These are phyloP conservation scores for Pulveroboletus sp. DNA, from an alignment of 768 basidiomycete species.

Conservation along the genomic window DNA sequence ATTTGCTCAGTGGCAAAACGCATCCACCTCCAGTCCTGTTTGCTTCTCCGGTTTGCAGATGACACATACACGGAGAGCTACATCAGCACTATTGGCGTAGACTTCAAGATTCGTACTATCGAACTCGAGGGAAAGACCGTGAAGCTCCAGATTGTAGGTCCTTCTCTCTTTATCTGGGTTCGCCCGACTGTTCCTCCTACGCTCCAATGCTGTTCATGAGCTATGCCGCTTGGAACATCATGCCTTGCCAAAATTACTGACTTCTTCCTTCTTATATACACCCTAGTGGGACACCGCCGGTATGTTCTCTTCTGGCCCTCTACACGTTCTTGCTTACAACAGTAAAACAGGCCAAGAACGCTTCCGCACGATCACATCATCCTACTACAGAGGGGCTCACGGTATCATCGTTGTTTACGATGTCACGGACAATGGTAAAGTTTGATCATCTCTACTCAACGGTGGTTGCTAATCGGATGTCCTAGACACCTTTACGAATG, in stretches of 20 bases:
- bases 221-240: background rate
- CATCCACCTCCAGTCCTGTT: constrained; percentile 66
- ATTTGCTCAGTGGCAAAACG: constrained; percentile 19
- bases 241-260: constrained; percentile 6
- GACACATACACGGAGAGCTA: constrained; percentile 98
- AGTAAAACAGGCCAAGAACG: constrained; percentile 78
- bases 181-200: background rate
- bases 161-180: constrained; percentile 5
- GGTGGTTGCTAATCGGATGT: constrained; percentile 4
- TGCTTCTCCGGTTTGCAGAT: constrained; percentile 89
- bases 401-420: constrained; percentile 99
- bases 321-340: constrained; percentile 2
- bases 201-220: background rate
- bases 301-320: constrained; percentile 28
- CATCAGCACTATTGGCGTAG: constrained; percentile 96
- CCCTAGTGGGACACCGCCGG: constrained; percentile 93
- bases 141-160: constrained; percentile 93
- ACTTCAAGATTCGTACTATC: constrained; percentile 99
- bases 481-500: constrained; percentile 87
- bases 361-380: constrained; percentile 97
- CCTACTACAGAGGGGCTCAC: constrained; percentile 99
- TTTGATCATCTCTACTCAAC: background rate
- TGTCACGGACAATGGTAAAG: constrained; percentile 86
- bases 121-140: constrained; percentile 98
- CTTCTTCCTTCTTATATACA: constrained; percentile 13